Evolutionary conservation across 371 early-diverging fungal species (phyloP), one percentile per base, ranked within the genome.

Genomic region (Parasitella parasitica): DNA sequence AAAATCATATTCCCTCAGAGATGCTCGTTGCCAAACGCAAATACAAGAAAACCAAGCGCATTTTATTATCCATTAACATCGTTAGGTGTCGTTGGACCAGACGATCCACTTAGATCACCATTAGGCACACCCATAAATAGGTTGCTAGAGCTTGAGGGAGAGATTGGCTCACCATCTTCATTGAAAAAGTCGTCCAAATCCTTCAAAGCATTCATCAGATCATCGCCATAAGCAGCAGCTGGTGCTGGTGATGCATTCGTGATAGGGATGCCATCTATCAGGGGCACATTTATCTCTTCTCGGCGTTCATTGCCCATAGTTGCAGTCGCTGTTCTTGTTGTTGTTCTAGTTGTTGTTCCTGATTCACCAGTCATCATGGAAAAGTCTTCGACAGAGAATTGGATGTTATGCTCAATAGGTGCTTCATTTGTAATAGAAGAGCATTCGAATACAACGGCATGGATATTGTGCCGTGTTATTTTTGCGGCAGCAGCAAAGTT

Each of bases 151-250:
- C 65, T 55, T 12, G 57, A 53, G 12, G 66, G 55, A 6, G 64
- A 61, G n/a, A 66, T 38, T n/a, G 65, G 67, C 20, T 84, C 83
- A 6, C 73, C 69, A 48, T 79, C 78, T 68, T 81, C 77, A 41
- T 82, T 82, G 62, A 86, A 87, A 61, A 84, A 87, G 15, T 82
- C 86, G 54, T 87, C 82, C 6, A 87, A 63, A 54, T 85, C 86
- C 48, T 84, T 74, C 8, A 87, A 65, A 2, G 85, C 80, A 57
- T 80, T 80, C 63, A 87, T 76, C 27, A 87, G 63, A 54, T 81
- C 84, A 54, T 76, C 79, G 12, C 77, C 81, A 48, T 73, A 68
- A 22, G 28, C 28, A 41, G 34, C 32, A n/a, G 38, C 36, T 20
- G 35, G 7, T 26, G 43, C 26, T 2, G 48, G 9, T n/a, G 27